These are phyloP conservation scores for Streptanthus diversifolius DNA, from an alignment of 345 rosid species.

Conservation along the genomic window DNA sequence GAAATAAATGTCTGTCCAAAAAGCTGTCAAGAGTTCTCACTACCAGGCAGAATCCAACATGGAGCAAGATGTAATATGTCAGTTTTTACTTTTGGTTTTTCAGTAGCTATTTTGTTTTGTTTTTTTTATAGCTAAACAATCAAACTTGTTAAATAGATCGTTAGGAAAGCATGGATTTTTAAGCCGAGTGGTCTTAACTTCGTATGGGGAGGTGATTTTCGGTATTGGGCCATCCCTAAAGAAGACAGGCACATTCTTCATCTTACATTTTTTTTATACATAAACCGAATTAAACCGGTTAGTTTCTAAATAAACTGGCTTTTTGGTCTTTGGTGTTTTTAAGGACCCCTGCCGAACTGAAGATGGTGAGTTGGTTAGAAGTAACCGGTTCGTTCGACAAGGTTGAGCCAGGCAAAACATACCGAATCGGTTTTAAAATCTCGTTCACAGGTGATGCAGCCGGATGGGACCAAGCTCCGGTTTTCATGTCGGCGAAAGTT, in stretches of 20 bases:
- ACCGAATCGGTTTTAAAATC: constrained; percentile 41
- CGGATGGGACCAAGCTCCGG: constrained; percentile 53
- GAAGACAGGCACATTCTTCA: constrained; percentile 27
- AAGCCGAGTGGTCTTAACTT: constrained; percentile 34
- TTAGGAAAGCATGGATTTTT: constrained; percentile 31
- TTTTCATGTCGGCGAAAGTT: constrained; percentile 57
- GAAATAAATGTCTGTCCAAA: constrained; percentile 25
- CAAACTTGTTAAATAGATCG: constrained; percentile 20
- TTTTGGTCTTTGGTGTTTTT: neutral
- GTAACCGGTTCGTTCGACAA: constrained; percentile 37
- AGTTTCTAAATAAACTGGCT: neutral
- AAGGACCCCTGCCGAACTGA: constrained; percentile 46
- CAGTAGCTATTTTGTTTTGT: neutral
- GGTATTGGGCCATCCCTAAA: constrained; percentile 36
- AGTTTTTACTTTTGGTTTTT: neutral
- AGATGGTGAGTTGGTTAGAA: constrained; percentile 62
- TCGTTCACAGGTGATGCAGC: constrained; percentile 38
- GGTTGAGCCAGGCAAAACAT: constrained; percentile 19
- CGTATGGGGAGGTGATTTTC: constrained; percentile 38
- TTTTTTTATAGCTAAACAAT: neutral
- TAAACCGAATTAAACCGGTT: constrained; percentile 1
- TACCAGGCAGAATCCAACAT: constrained; percentile 33
- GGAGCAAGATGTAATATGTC: constrained; percentile 29
- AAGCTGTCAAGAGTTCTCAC: constrained; percentile 35
- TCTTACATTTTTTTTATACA: neutral